phyloP scores from a whole-genome alignment of 805 yeast species.

The Yueomyces sinensis region DNA sequence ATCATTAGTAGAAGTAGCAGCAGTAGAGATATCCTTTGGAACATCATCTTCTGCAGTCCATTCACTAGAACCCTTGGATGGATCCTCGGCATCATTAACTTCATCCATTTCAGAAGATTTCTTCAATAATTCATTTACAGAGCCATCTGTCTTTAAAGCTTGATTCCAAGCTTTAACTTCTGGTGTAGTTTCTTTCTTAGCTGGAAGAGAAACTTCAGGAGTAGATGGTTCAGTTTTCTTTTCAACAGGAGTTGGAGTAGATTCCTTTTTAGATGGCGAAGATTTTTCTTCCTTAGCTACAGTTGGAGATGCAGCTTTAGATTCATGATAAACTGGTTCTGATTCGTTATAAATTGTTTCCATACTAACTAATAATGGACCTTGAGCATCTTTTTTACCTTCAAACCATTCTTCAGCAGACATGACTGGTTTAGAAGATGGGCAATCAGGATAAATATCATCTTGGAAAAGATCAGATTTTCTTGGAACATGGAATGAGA shows the following conservation, averaged over 20 bases:
- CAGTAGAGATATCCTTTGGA: constrained; percentile 1
- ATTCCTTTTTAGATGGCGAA: constrained; percentile 5
- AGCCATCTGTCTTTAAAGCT: constrained; percentile 14
- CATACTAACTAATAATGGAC: constrained; percentile 71
- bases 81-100: constrained; percentile 23
- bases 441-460: constrained; percentile 87
- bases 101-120: constrained; percentile 20
- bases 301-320: constrained; percentile 16
- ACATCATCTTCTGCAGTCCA: constrained; percentile 24
- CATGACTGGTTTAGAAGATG: constrained; percentile 66
- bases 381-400: constrained; percentile 63
- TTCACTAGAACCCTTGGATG: constrained; percentile 19
- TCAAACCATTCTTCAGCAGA: constrained; percentile 65
- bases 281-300: constrained; percentile 4
- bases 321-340: constrained; percentile 33
- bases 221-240: not conserved
- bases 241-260: not conserved
- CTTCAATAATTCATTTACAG: constrained; percentile 18
- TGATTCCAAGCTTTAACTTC: not conserved
- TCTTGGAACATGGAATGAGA: constrained; percentile 88
- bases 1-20: constrained; percentile 1
- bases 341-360: constrained; percentile 69
- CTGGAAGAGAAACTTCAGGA: not conserved
- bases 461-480: constrained; percentile 85
- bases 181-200: not conserved